These are phyloP conservation scores for Spathaspora girioi DNA, from an alignment of 805 yeast genomes.

Conservation along the genomic window DNA sequence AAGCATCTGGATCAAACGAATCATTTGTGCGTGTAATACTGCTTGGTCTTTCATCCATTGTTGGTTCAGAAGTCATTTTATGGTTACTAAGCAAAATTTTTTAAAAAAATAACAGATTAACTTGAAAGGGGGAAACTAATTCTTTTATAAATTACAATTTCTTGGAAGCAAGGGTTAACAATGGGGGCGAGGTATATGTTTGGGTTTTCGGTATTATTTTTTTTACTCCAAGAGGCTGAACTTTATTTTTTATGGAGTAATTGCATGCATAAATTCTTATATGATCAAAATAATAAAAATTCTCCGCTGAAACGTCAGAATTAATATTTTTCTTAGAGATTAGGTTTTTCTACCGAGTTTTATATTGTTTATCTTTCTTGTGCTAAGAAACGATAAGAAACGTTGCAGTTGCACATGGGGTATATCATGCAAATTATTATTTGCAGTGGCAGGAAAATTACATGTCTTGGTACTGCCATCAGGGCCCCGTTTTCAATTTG, in stretches of 20 bases:
- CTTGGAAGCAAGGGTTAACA: too few species aligned
- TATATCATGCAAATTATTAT: too few species aligned
- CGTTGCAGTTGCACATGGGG: too few species aligned
- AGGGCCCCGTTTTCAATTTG: too few species aligned
- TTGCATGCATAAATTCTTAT: not conserved
- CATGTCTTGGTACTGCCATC: too few species aligned
- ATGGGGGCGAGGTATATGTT: not conserved
- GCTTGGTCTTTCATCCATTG: not conserved
- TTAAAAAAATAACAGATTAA: not conserved
- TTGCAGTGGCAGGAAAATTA: too few species aligned
- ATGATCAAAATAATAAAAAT: too few species aligned
- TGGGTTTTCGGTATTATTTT: not conserved
- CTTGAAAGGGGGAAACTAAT: not conserved
- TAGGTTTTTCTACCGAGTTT: too few species aligned
- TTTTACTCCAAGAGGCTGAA: not conserved
- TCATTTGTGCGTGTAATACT: conserved; percentile 2
- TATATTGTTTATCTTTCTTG: too few species aligned
- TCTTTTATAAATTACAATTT: not conserved
- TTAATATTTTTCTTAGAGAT: too few species aligned
- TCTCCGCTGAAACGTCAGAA: too few species aligned
- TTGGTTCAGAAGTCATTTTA: not conserved
- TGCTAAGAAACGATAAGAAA: too few species aligned
- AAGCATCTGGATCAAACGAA: conserved; percentile 9
- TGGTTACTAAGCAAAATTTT: not conserved
- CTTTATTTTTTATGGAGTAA: not conserved